Base-by-base conservation (phyloP, 371 early-diverging fungal genomes). In the Apophysomyces elegans region DNA sequence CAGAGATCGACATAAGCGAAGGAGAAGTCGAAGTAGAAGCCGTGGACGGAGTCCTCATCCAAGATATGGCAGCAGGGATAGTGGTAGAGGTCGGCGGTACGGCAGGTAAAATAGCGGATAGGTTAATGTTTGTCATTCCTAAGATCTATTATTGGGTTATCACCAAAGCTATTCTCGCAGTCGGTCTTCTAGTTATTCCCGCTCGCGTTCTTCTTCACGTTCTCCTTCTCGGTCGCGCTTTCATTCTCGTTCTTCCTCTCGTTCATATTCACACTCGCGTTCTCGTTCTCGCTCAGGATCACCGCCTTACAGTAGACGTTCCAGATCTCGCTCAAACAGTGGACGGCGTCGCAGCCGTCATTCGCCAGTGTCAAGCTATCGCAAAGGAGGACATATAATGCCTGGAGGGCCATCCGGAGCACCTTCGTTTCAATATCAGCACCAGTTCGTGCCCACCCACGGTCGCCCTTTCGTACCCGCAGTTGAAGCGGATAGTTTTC, bases 301-400 rank as follows among this genome's bases (percentile, higher is more conserved):
- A 7, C 54, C 64, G 57, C 66, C 64, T 50, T 66, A 66, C 37
- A 44, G 60, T 37, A 63, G 57, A 12, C 59, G 56, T 37, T 63
- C 68, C 18, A 58, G 84, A 38, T 78, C 81, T 60, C 79, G 81
- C 13, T 80, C 80, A 46, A 76, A 78, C 8, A 79, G 79, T 21
- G 69, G 64, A 39, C 59, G 65, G 46, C 73, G 69, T 21, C 59
- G 66, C 62, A 65, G 66, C 21, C 72, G 71, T 41, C 65, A 61
- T 58, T 65, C 65, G n/a, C 57, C 56, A 36, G 46, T 46, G 41
- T 9, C 45, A 21, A 44, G 50, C n/a, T 63, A 16, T 50, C 47
- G 36, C n/a, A 63, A 26, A 5, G 63, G 56, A 21, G 18, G 18
- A 18, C 54, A 50, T 21, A 26, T n/a, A 5, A 50, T 50, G 21